Percentiles rank a stretch among this genome's conserved stretches.
These are phyloP conservation scores for Candida sp. DNA, from an alignment of 1,139 yeast species.

Conservation along the genomic window DNA sequence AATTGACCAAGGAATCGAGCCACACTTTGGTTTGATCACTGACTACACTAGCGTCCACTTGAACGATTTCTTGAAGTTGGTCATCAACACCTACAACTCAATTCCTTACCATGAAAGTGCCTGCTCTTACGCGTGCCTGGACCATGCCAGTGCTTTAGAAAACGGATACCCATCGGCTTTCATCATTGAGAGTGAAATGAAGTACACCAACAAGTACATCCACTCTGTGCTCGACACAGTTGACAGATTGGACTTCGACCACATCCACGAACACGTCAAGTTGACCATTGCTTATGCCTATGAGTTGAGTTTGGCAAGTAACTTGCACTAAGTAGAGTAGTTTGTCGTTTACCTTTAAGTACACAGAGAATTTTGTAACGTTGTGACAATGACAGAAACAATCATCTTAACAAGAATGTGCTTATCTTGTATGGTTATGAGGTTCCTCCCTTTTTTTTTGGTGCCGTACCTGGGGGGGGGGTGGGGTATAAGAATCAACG, in stretches of 20 bases:
- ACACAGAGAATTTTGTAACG: too few species aligned
- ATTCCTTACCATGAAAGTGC: slow-evolving; percentile 75
- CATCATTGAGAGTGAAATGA: slow-evolving; percentile 77
- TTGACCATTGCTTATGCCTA: slow-evolving; percentile 71
- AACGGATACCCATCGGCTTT: slow-evolving; percentile 86
- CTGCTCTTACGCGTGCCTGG: slow-evolving; percentile 96
- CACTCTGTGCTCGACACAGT: slow-evolving; percentile 84
- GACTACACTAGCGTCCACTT: slow-evolving; percentile 71
- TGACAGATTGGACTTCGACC: slow-evolving; percentile 77
- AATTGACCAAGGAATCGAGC: slow-evolving; percentile 58
- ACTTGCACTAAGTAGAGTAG: slow-evolving; percentile 8
- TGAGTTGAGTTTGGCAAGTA: slow-evolving; percentile 56
- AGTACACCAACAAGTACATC: slow-evolving; percentile 65
- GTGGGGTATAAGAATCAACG: too few species aligned
- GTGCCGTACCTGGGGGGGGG: background rate
- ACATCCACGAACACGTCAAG: slow-evolving; percentile 79
- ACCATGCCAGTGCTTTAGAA: slow-evolving; percentile 85
- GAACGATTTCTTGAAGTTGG: slow-evolving; percentile 63
- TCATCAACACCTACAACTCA: slow-evolving; percentile 62
- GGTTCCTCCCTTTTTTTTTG: background rate
- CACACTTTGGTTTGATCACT: slow-evolving; percentile 78
- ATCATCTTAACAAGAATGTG: background rate
- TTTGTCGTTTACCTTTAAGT: too few species aligned
- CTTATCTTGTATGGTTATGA: background rate
- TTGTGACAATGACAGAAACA: too few species aligned